phyloP scores from a whole-genome alignment of 2,329 filamentous ascomycete species.

The Ophiostoma australiae region DNA sequence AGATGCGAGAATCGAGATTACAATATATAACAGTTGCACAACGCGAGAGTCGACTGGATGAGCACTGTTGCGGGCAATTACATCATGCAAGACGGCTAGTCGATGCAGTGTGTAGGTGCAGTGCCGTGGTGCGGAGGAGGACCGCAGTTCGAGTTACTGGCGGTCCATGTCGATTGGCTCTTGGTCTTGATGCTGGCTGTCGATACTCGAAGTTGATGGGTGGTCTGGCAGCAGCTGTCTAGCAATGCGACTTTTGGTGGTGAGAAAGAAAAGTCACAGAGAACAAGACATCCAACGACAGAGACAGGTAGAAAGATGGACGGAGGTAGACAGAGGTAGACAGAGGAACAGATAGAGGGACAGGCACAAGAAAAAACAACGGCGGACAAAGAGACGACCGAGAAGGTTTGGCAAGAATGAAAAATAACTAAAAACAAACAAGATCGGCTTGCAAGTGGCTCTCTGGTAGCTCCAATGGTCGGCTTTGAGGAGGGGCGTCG shows the following conservation, averaged over 20 bases:
- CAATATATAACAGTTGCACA: neutral
- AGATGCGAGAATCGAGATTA: neutral
- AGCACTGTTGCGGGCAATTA: neutral
- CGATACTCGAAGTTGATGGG: no score
- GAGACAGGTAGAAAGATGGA: neutral
- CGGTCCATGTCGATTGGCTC: conserved; percentile 5
- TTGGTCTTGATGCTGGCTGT: neutral
- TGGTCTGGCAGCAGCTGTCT: neutral
- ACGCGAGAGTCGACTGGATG: neutral
- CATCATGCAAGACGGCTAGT: neutral
- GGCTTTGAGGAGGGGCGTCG: neutral
- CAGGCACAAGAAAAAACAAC: neutral
- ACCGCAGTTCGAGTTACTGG: neutral
- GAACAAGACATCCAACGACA: neutral
- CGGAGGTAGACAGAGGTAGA: neutral
- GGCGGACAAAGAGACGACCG: conserved; percentile 3
- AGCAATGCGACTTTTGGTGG: neutral
- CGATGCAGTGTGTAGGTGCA: conserved; percentile 3
- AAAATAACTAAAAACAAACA: conserved; percentile 16
- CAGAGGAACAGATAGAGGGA: neutral
- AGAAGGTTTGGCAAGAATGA: conserved; percentile 7
- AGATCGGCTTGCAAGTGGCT: conserved; percentile 6
- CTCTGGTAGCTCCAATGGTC: neutral
- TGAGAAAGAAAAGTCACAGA: neutral
- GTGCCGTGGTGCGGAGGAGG: conserved; percentile 1